These are phyloP conservation scores for Salisapilia sapeloensis DNA, from an alignment of 352 stramenopile genomes.

Conservation along the genomic window DNA sequence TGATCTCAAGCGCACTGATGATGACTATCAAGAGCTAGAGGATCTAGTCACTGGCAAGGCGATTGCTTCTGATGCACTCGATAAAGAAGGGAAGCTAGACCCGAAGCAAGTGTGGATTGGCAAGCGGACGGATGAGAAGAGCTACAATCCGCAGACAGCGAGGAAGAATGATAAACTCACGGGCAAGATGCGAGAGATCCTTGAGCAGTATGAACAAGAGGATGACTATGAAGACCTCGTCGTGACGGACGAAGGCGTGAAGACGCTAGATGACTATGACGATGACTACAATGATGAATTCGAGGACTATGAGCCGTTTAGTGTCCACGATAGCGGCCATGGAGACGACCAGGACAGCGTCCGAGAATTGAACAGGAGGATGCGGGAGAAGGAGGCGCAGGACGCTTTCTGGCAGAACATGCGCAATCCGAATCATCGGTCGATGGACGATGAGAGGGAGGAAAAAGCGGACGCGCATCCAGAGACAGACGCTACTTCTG, in stretches of 20 bases:
- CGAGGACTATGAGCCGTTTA: slow-evolving; percentile 59
- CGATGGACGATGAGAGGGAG: slow-evolving; percentile 2
- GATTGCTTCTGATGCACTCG: not conserved
- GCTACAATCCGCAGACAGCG: slow-evolving; percentile 34
- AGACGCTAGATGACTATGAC: slow-evolving; percentile 40
- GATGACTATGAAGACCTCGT: slow-evolving; percentile 9
- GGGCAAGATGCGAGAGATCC: slow-evolving; percentile 36
- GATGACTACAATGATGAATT: slow-evolving; percentile 81
- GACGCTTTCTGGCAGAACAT: slow-evolving; percentile 56
- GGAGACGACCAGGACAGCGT: slow-evolving; percentile 31
- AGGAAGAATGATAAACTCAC: slow-evolving; percentile 22
- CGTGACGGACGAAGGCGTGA: slow-evolving; percentile 6
- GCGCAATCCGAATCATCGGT: slow-evolving; percentile 29
- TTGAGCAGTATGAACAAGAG: slow-evolving; percentile 28
- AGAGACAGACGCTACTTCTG: too few relatives aligned
- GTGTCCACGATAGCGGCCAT: slow-evolving; percentile 21
- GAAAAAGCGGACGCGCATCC: slow-evolving; percentile 6
- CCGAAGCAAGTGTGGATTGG: slow-evolving; percentile 35
- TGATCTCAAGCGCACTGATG: slow-evolving; percentile 5
- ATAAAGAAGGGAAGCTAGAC: slow-evolving; percentile 20
- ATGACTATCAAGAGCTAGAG: slow-evolving; percentile 5
- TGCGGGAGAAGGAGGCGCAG: slow-evolving; percentile 36
- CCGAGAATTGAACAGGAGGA: slow-evolving; percentile 26
- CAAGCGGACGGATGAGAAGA: slow-evolving; percentile 38
- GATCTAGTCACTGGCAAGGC: slow-evolving; percentile 4